Evolutionary conservation across 1,284 basidiomycete genomes (phyloP).

Genomic region (Trichosporon sp.): DNA sequence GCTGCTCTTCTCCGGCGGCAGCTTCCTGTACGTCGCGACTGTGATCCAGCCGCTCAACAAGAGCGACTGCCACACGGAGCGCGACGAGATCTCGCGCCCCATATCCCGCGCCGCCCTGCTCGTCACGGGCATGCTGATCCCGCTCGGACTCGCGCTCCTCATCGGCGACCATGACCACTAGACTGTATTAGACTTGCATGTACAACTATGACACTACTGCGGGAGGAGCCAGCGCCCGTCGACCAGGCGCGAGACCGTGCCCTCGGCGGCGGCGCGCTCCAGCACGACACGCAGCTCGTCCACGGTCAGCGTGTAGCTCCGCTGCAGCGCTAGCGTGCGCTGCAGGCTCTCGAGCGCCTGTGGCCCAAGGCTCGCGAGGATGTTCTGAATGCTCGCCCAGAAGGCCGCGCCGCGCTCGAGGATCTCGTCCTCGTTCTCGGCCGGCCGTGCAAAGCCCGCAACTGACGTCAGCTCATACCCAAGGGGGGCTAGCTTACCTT

Average conservation of each 20-base stretch:
- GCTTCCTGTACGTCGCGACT: slow-evolving; percentile 91
- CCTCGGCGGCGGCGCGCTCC: not conserved
- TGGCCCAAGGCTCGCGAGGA: slow-evolving; percentile 74
- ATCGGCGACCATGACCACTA: slow-evolving; percentile 52
- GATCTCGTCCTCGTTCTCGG: not conserved
- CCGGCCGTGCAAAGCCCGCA: not conserved
- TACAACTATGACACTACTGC: not conserved
- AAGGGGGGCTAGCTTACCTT: slow-evolving; percentile 67
- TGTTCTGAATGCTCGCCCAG: slow-evolving; percentile 32
- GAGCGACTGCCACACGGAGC: not conserved
- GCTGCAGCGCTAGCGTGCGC: slow-evolving; percentile 69
- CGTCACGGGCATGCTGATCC: slow-evolving; percentile 66
- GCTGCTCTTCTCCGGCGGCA: slow-evolving; percentile 62
- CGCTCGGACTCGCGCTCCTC: slow-evolving; percentile 56
- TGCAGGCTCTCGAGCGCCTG: slow-evolving; percentile 72
- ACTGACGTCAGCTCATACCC: not conserved
- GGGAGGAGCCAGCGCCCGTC: not conserved
- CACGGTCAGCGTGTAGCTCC: slow-evolving; percentile 67
- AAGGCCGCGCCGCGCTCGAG: not conserved
- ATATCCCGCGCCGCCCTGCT: slow-evolving; percentile 57
- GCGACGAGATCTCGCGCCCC: slow-evolving; percentile 17
- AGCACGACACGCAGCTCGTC: slow-evolving; percentile 59
- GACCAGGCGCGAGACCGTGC: not conserved
- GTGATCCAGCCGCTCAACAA: slow-evolving; percentile 66
- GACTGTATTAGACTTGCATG: slow-evolving; percentile 3